These are phyloP conservation scores for Tuber brumale DNA, from an alignment of 495 filamentous ascomycete species.

Conservation along the genomic window DNA sequence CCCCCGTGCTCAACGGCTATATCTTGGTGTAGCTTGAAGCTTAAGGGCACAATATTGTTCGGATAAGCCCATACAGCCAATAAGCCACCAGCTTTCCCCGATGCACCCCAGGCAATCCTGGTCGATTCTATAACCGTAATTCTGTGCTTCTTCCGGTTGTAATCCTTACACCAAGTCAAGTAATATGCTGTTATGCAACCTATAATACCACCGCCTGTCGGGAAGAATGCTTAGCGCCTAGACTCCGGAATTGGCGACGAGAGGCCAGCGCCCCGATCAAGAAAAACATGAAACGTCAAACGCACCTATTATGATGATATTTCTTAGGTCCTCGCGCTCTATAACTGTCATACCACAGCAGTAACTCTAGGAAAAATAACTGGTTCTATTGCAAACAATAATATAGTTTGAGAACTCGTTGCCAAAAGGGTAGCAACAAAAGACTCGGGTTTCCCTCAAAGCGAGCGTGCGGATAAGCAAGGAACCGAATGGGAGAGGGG, in stretches of 20 bases:
- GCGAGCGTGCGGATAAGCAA: not conserved
- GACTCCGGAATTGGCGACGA: not conserved
- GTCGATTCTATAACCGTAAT: conserved; percentile 87
- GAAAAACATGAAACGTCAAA: conserved; percentile 5
- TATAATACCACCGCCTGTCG: conserved; percentile 84
- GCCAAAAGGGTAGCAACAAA: not conserved
- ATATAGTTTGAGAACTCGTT: not conserved
- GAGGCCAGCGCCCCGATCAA: conserved; percentile 1
- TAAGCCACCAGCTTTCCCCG: conserved; percentile 90
- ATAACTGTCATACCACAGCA: conserved; percentile 32
- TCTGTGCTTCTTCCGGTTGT: conserved; percentile 63
- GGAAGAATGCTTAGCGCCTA: conserved; percentile 10
- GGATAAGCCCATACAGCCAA: conserved; percentile 93
- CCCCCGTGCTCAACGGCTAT: conserved; percentile 78
- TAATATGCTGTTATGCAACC: conserved; percentile 92
- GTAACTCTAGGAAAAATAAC: not conserved
- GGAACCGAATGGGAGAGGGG: not conserved
- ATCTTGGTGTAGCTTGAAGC: conserved; percentile 74
- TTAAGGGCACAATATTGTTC: conserved; percentile 72
- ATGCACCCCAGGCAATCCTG: conserved; percentile 81
- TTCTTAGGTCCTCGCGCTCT: conserved; percentile 21
- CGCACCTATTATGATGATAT: conserved; percentile 41
- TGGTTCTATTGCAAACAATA: not conserved
- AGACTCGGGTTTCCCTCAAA: not conserved
- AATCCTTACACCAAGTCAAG: conserved; percentile 79